These are phyloP conservation scores for Blastobotrys buckinghamii DNA, from an alignment of 1,139 yeast genomes.

Conservation along the genomic window DNA sequence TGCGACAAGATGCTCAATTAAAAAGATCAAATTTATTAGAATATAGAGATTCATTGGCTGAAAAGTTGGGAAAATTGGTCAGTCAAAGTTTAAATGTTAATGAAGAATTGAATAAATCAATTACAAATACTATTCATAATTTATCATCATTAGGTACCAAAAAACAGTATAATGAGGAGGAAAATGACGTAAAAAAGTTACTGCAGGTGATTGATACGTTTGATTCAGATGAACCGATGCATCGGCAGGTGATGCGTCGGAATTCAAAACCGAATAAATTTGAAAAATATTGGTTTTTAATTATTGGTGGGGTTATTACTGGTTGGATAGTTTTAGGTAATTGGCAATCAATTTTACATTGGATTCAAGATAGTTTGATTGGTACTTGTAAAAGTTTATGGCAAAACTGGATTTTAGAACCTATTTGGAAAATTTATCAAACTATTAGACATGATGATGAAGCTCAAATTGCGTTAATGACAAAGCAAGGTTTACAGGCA, in stretches of 20 bases:
- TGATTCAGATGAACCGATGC: background rate
- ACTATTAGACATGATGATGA: conserved; percentile 79
- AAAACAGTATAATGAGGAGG: conserved; percentile 5
- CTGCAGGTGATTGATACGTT: conserved; percentile 4
- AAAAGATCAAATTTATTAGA: conserved; percentile 1
- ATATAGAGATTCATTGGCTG: conserved; percentile 1
- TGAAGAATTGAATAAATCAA: background rate
- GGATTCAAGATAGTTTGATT: conserved; percentile 53
- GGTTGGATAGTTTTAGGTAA: conserved; percentile 43
- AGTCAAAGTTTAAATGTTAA: background rate
- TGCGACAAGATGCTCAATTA: background rate
- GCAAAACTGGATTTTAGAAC: conserved; percentile 77
- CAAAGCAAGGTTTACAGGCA: conserved; percentile 69
- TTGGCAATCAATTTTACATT: conserved; percentile 45
- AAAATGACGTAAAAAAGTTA: background rate
- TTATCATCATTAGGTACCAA: conserved; percentile 8
- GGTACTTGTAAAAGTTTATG: conserved; percentile 65
- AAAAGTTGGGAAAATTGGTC: conserved; percentile 6
- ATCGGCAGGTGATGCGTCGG: background rate
- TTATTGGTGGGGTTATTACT: conserved; percentile 22
- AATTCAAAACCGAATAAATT: conserved; percentile 41
- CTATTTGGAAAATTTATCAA: conserved; percentile 64
- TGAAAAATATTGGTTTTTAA: conserved; percentile 65
- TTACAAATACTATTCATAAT: conserved; percentile 9
- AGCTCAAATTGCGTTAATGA: conserved; percentile 66